phyloP scores from a whole-genome alignment of 176 grass and related monocot genomes.

The Rhipidocladum racemiflorum region DNA sequence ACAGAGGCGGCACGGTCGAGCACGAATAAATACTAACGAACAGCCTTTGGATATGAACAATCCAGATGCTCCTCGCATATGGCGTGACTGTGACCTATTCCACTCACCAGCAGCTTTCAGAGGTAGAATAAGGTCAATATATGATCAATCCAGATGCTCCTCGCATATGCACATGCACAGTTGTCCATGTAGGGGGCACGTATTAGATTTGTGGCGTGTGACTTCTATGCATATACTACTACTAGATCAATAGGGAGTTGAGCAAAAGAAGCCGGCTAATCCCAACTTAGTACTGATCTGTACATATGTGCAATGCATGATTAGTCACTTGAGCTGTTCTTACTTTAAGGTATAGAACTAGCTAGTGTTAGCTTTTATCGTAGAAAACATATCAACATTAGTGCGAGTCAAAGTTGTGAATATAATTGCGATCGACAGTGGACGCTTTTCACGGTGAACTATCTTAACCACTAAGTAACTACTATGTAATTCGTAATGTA shows the following conservation, averaged over 20 bases:
- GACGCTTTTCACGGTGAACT: not conserved
- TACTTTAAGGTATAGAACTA: not conserved
- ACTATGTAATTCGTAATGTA: not conserved
- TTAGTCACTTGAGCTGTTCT: not conserved
- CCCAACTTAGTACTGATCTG: not conserved
- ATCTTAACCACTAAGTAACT: not conserved
- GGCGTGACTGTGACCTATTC: not conserved
- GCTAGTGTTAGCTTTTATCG: not conserved
- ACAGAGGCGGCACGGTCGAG: not conserved
- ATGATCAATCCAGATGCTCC: too few relatives aligned
- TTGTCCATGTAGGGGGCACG: not conserved
- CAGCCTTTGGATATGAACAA: not conserved
- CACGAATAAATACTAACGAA: too few relatives aligned
- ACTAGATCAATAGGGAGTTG: constrained; percentile 9
- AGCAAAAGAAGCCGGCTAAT: not conserved
- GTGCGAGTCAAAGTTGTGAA: not conserved
- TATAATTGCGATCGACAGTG: not conserved
- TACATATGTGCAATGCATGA: not conserved
- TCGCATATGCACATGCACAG: too few relatives aligned
- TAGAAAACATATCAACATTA: not conserved
- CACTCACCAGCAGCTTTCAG: not conserved
- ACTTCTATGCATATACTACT: not conserved
- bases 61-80: not conserved
- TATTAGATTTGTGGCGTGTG: not conserved
- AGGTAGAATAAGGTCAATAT: not conserved